Evolutionary conservation across 306 rosid species (phyloP).

Genomic region (Vigna hirtella): DNA sequence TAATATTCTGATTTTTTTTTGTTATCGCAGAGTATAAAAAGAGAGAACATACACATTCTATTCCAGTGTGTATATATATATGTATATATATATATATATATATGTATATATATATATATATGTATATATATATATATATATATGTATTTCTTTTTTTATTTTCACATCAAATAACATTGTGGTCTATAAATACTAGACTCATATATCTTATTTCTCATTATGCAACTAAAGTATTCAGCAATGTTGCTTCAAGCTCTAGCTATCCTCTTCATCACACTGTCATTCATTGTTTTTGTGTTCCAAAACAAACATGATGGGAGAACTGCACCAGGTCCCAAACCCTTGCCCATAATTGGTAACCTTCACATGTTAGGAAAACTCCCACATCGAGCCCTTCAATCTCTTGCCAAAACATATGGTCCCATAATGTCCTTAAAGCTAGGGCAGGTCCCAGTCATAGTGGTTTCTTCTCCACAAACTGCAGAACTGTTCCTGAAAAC

Average conservation of each 20-base stretch:
- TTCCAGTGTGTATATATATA: too few species aligned
- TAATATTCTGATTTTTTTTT: too few species aligned
- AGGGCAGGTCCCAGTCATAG: constrained; percentile 43
- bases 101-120: too few species aligned
- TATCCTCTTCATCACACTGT: neutral
- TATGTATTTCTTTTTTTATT: too few species aligned
- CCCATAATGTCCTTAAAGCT: constrained; percentile 52
- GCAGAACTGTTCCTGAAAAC: constrained; percentile 63
- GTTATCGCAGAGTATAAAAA: too few species aligned
- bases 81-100: too few species aligned
- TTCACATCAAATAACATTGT: too few species aligned
- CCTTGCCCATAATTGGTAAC: constrained; percentile 50
- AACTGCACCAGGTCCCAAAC: constrained; percentile 52
- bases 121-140: too few species aligned
- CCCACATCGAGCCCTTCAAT: constrained; percentile 42
- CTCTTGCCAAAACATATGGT: constrained; percentile 49
- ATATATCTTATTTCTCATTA: too few species aligned
- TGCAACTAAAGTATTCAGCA: neutral
- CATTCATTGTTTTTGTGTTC: neutral
- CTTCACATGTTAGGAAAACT: constrained; percentile 53
- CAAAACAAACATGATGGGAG: neutral
- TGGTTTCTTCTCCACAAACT: constrained; percentile 46
- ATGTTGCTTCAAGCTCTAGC: constrained; percentile 3
- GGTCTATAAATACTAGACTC: too few species aligned
- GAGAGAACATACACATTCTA: too few species aligned